These are phyloP conservation scores for Ampelomyces quisqualis DNA, from an alignment of 2,329 filamentous ascomycete species.

Conservation along the genomic window DNA sequence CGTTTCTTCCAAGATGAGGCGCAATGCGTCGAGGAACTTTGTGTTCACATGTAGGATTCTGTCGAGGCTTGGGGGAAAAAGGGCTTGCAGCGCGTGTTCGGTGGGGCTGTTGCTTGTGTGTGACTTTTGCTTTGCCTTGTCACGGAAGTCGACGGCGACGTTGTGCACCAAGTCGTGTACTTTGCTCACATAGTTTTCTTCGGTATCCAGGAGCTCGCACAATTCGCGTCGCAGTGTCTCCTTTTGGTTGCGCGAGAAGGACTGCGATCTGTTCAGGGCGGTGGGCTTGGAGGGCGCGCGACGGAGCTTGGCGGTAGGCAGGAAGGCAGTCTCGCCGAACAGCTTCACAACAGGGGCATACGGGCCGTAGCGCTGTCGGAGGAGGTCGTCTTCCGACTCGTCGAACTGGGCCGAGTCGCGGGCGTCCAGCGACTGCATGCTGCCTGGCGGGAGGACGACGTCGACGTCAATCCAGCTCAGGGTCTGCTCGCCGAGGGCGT, in stretches of 20 bases:
- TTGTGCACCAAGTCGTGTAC: conserved; percentile 78
- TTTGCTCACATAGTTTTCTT: conserved; percentile 90
- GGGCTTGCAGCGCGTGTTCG: conserved; percentile 67
- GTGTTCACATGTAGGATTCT: conserved; percentile 80
- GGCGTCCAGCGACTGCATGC: conserved; percentile 54
- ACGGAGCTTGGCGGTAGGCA: conserved; percentile 81
- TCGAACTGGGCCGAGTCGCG: conserved; percentile 60
- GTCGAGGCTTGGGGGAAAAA: conserved; percentile 81
- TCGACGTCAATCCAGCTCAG: conserved; percentile 86
- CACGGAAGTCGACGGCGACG: conserved; percentile 76
- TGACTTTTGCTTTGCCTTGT: conserved; percentile 62
- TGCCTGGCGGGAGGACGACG: conserved; percentile 76
- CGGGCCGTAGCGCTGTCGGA: conserved; percentile 71
- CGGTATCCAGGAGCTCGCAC: conserved; percentile 86
- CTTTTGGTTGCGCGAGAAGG: conserved; percentile 80
- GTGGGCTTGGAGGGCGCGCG: conserved; percentile 86
- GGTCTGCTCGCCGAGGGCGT: conserved; percentile 76
- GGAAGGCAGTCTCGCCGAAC: conserved; percentile 80
- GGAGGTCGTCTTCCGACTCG: conserved; percentile 64
- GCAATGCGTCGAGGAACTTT: conserved; percentile 74
- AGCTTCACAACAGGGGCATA: conserved; percentile 76
- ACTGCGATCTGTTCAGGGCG: conserved; percentile 72
- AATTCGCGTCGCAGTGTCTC: conserved; percentile 83
- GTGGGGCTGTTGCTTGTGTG: conserved; percentile 68
- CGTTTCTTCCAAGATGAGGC: conserved; percentile 74